Evolutionary conservation across 164 flowering plant species (phyloP), one percentile per base, ranked within the genome.

Genomic region (Hamamelis virginiana): DNA sequence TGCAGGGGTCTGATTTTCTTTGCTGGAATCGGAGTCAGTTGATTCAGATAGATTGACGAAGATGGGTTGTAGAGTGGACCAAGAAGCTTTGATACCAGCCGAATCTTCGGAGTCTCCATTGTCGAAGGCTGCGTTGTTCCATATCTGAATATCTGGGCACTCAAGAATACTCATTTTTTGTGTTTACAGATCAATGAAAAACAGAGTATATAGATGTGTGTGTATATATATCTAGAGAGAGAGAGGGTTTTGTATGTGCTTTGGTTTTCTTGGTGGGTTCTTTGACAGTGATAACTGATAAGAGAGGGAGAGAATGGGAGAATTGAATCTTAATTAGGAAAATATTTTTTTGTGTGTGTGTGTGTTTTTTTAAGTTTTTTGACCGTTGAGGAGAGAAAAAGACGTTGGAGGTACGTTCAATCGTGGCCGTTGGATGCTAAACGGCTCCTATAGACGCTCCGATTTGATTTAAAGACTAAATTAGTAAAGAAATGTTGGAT

Each of bases 121-220:
- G 72, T 89, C 91, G 47, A 87, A 89, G 19, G 92, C 88, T 19
- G 82, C 91, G 57, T 91, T 91, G 83, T 86, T 78, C 91, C 90
- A 89, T 11, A 91, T 62, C 74, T 89, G 97, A 44, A 89, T 77
- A 43, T 89, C 85, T 74, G 88, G 79, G 75, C 76, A 74, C 33
- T 75, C 78, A 50, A 81, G 67, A 61, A 81, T 63, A 73, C 80
- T 86, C 89, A 85, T 86, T 65, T 62, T 75, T 60, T 62, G 55
- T 60, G 64, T 53, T 13, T 23, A 25, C 15, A 43, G 33, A 11
- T 52, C 41, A 33, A 33, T 33, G 41, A 33, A 33, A 6, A 33
- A 33, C 41, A 15, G 46, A 66, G 15, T 53, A 64, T 41, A 38
- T 19, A n/a, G n/a, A n/a, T n/a, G n/a, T n/a, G n/a, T n/a, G n/a